phyloP scores from a whole-genome alignment of 2,329 filamentous ascomycete genomes.

The Fusarium sp. region DNA sequence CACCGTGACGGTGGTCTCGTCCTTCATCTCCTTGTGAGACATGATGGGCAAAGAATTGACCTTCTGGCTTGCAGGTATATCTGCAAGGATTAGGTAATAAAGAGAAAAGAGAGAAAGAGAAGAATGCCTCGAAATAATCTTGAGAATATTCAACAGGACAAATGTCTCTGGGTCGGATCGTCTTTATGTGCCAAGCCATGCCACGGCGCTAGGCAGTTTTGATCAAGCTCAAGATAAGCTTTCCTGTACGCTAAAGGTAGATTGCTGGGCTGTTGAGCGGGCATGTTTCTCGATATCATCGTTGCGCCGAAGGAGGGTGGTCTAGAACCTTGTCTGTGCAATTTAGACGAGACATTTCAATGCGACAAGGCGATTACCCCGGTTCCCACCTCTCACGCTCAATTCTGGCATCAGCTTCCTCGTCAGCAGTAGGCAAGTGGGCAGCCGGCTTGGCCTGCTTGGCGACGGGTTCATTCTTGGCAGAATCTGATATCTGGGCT shows the following conservation, averaged over 20 bases:
- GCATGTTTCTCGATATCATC: conserved; percentile 27
- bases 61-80: not conserved
- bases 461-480: conserved; percentile 1
- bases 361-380: not conserved
- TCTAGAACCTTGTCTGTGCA: conserved; percentile 17
- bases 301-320: conserved; percentile 24
- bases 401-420: conserved; percentile 10
- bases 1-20: conserved; percentile 19
- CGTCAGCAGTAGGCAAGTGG: not conserved
- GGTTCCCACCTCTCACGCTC: not conserved
- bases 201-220: conserved; percentile 1
- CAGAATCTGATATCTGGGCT: not conserved
- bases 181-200: conserved; percentile 23
- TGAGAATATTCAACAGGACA: not conserved
- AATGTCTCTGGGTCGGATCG: not conserved
- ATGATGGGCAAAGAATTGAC: conserved; percentile 5
- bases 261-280: conserved; percentile 1
- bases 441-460: not conserved
- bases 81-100: not conserved
- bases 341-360: conserved; percentile 13
- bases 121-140: not conserved
- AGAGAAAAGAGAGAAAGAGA: not conserved
- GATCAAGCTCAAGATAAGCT: conserved; percentile 38
- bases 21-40: conserved; percentile 35
- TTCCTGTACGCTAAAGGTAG: conserved; percentile 7